Percentiles rank a stretch among this genome's conserved stretches.
These are phyloP conservation scores for Endocarpon pusillum DNA, from an alignment of 495 filamentous ascomycete species.

Conservation along the genomic window DNA sequence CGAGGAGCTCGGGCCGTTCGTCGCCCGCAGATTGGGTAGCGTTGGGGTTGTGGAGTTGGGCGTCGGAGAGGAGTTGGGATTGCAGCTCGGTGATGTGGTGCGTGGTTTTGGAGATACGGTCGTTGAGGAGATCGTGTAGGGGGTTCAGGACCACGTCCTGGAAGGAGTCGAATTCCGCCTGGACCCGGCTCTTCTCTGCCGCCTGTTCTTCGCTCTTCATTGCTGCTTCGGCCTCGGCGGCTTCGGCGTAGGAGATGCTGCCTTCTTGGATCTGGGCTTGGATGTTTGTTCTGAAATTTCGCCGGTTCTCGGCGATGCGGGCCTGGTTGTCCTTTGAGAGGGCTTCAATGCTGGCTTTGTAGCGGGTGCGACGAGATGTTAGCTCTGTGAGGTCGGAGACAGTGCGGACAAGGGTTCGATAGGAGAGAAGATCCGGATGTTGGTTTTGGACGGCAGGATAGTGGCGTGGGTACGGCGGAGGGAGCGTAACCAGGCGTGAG, in stretches of 20 bases:
- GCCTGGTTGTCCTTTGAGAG: constrained; percentile 22
- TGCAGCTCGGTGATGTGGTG: constrained; percentile 54
- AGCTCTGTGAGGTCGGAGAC: constrained; percentile 62
- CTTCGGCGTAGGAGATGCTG: constrained; percentile 61
- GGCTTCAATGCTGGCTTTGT: constrained; percentile 21
- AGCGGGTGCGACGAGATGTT: constrained; percentile 47
- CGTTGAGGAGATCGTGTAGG: constrained; percentile 51
- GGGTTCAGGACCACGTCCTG: constrained; percentile 61
- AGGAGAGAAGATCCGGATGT: constrained; percentile 70
- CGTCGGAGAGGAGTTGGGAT: constrained; percentile 53
- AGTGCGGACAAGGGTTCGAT: constrained; percentile 55
- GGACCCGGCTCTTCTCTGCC: constrained; percentile 41
- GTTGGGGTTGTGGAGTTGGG: constrained; percentile 54
- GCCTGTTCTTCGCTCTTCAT: constrained; percentile 44
- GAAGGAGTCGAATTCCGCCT: constrained; percentile 60
- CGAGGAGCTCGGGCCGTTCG: constrained; percentile 82
- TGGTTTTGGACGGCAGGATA: constrained; percentile 91
- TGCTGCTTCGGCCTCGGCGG: constrained; percentile 57
- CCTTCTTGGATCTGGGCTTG: constrained; percentile 58
- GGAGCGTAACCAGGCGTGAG: constrained; percentile 78
- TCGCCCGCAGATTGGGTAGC: constrained; percentile 86
- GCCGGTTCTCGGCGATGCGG: constrained; percentile 28
- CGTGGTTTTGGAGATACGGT: constrained; percentile 43
- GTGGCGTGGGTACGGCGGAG: constrained; percentile 82
- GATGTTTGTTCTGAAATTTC: constrained; percentile 43